phyloP scores from a whole-genome alignment of 2,329 filamentous ascomycete species.

The Penicillium sp. region DNA sequence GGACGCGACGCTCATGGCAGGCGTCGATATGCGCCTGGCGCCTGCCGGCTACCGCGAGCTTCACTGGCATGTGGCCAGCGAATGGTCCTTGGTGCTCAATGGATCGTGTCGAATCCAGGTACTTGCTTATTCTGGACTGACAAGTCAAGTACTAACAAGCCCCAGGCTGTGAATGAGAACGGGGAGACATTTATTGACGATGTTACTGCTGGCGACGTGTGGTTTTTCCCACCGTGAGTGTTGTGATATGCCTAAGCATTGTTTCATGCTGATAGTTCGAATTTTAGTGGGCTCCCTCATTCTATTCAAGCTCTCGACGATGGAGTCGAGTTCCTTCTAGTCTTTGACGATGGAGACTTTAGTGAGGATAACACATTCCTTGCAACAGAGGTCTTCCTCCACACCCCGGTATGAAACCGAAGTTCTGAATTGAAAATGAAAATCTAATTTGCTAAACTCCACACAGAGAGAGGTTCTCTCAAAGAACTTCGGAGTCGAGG shows the following conservation, averaged over 20 bases:
- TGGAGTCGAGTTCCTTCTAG: slow-evolving; percentile 56
- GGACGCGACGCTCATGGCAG: slow-evolving; percentile 45
- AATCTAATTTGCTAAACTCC: neutral
- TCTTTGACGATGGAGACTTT: slow-evolving; percentile 54
- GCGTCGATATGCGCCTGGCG: slow-evolving; percentile 53
- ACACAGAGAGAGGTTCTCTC: slow-evolving; percentile 43
- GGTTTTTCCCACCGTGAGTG: slow-evolving; percentile 64
- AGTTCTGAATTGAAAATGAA: neutral
- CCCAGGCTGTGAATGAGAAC: slow-evolving; percentile 40
- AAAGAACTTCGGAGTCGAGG: slow-evolving; percentile 47
- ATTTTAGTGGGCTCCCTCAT: slow-evolving; percentile 56
- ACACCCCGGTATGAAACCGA: slow-evolving; percentile 24
- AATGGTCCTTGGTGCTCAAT: slow-evolving; percentile 36
- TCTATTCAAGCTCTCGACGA: slow-evolving; percentile 65
- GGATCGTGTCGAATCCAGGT: slow-evolving; percentile 33
- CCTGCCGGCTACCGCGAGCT: slow-evolving; percentile 54
- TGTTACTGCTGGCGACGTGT: slow-evolving; percentile 64
- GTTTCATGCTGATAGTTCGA: neutral
- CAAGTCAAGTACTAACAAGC: neutral
- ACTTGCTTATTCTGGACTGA: neutral
- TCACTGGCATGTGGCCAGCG: slow-evolving; percentile 44
- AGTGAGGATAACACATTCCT: slow-evolving; percentile 67
- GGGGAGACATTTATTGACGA: slow-evolving; percentile 71
- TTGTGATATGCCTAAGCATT: neutral
- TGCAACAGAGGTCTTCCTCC: slow-evolving; percentile 53